Base-by-base conservation (phyloP, 805 yeast species). In the Starmerella vaccinii region DNA sequence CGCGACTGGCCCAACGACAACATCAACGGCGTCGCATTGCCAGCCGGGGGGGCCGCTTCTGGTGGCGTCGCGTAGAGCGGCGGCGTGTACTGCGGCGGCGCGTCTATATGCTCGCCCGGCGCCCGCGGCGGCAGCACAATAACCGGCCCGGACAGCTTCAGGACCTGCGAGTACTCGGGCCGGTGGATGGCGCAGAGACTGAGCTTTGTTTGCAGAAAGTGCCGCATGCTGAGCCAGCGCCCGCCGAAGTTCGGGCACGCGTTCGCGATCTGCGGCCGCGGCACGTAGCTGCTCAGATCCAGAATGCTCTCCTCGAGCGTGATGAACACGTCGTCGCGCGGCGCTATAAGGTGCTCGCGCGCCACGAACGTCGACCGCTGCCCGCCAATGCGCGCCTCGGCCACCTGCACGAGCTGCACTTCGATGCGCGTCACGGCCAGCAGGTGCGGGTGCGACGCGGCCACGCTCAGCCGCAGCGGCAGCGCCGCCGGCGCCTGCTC, bases 41-140 rank as follows among this genome's bases (percentile, higher is more conserved):
- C n/a, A 30, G 34, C 34, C n/a, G n/a, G n/a, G n/a, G n/a, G n/a
- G n/a, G n/a, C n/a, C n/a, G n/a, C n/a, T n/a, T n/a, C n/a, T n/a
- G n/a, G n/a, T n/a, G n/a, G n/a, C n/a, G n/a, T n/a, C n/a, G n/a
- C n/a, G n/a, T n/a, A n/a, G n/a, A n/a, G n/a, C n/a, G 53, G 43
- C 9, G 53, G 55, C 15, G 53, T 39, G 22, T 49, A 52, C 24
- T 27, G 38, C 23, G 55, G 55, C 18, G 55, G 55, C n/a, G 55
- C 52, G 23, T 52, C 55, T 6, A 45, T 35, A 4, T 27, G 23
- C 15, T 29, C 39, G 13, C n/a, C 37, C 2, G 8, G 12, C 4
- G 21, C 5, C 5, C 16, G 45, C 19, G 52, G 50, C 19, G 52
- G 47, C 5, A 33, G 40, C 32, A 52, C 49, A 8, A 3, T 3